Evolutionary conservation across 371 early-diverging fungal species (phyloP).

Genomic region (Rhizopus delemar): DNA sequence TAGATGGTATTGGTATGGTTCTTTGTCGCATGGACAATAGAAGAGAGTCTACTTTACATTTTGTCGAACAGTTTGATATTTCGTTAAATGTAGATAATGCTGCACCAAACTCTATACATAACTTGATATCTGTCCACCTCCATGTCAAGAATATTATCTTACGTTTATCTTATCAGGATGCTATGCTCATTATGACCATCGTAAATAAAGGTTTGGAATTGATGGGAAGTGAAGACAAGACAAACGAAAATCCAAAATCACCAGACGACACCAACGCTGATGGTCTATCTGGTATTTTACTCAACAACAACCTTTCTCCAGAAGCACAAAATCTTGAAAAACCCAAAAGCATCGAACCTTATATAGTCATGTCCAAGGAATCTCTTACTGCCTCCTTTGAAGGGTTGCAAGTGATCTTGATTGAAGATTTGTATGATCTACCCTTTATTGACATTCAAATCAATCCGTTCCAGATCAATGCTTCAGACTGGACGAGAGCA

Average conservation of each 20-base stretch:
- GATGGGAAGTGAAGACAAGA: conserved; percentile 29
- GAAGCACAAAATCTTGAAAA: not conserved
- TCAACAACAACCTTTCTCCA: not conserved
- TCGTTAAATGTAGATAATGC: conserved; percentile 64
- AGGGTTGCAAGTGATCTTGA: conserved; percentile 71
- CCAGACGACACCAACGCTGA: not conserved
- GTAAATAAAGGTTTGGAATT: conserved; percentile 73
- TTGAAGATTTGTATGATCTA: conserved; percentile 78
- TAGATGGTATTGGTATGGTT: conserved; percentile 83
- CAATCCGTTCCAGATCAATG: conserved; percentile 63
- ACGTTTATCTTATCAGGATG: conserved; percentile 82
- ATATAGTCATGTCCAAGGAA: conserved; percentile 51
- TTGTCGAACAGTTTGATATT: conserved; percentile 84
- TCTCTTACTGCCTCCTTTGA: conserved; percentile 53
- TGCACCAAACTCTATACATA: conserved; percentile 52
- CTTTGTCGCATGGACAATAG: conserved; percentile 86
- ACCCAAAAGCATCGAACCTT: conserved; percentile 35
- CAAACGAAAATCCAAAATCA: conserved; percentile 11
- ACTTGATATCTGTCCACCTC: conserved; percentile 58
- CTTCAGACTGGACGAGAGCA: conserved; percentile 73
- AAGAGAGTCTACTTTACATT: conserved; percentile 71
- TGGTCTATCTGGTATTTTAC: conserved; percentile 6
- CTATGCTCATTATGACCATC: conserved; percentile 78
- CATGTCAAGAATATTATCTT: conserved; percentile 67
- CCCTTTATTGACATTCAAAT: conserved; percentile 77